These are phyloP conservation scores for Metarhizium sp. DNA, from an alignment of 2,329 filamentous ascomycete genomes.

Conservation along the genomic window DNA sequence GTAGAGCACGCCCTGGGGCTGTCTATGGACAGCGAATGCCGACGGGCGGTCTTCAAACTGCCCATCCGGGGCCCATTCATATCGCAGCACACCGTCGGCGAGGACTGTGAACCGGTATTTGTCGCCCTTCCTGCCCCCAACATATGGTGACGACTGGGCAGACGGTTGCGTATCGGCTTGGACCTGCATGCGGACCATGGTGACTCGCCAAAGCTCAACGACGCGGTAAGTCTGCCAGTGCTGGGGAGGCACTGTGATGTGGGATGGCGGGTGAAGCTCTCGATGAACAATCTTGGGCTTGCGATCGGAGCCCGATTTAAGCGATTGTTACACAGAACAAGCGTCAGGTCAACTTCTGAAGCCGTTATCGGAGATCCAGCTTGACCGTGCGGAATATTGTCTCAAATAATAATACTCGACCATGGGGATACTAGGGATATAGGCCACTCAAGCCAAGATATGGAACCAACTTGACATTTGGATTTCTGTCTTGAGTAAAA, in stretches of 20 bases:
- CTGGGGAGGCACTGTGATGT: no score
- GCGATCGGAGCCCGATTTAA: no score
- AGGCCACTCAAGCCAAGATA: no score
- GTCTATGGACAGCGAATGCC: constrained; percentile 48
- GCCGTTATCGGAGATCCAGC: neutral
- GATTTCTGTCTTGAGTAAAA: no score
- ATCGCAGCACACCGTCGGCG: constrained; percentile 45
- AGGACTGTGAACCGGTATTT: constrained; percentile 52
- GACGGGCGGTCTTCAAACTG: constrained; percentile 54
- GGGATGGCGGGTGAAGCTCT: no score
- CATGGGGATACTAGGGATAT: no score
- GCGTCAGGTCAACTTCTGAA: no score
- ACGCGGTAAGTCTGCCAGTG: no score
- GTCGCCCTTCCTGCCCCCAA: constrained; percentile 11
- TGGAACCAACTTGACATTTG: no score
- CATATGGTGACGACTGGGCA: constrained; percentile 1
- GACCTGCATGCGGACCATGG: neutral
- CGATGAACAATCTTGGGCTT: no score
- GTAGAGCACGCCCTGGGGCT: constrained; percentile 29
- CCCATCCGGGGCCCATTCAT: constrained; percentile 52
- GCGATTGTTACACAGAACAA: no score
- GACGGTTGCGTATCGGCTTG: neutral
- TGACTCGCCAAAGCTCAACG: neutral
- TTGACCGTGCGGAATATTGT: no score
- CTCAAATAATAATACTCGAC: neutral